Evolutionary conservation across 345 rosid species (phyloP).

Genomic region (Sisymbrium altissimum): DNA sequence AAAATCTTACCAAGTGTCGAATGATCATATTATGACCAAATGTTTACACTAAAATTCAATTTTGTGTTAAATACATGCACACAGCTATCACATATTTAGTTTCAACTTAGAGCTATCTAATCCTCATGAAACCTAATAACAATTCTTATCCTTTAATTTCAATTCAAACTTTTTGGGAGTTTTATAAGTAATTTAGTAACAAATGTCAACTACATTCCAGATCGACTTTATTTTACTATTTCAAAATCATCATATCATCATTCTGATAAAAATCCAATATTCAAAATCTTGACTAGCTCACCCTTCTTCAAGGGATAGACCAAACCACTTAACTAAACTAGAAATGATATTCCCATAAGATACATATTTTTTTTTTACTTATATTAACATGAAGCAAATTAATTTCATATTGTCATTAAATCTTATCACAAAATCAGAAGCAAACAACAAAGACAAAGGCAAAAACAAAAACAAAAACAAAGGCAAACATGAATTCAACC

Average conservation of each 20-base stretch:
- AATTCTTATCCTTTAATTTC: not conserved
- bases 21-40: not conserved
- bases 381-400: not conserved
- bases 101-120: not conserved
- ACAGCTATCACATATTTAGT: not conserved
- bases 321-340: not conserved
- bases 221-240: not conserved
- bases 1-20: not conserved
- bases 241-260: not conserved
- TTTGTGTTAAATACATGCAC: not conserved
- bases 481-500: not conserved
- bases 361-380: not conserved
- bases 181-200: not conserved
- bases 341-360: conserved; percentile 6
- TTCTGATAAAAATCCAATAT: conserved; percentile 4
- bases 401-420: not conserved
- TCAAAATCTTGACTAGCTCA: conserved; percentile 6
- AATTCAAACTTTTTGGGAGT: not conserved
- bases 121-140: not conserved
- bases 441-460: not conserved
- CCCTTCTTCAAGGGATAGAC: not conserved
- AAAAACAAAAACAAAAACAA: not conserved
- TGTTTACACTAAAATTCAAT: not conserved
- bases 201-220: conserved; percentile 22
- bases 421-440: not conserved